Evolutionary conservation across 2,329 filamentous ascomycete genomes (phyloP), one percentile per base, ranked within the genome.

Genomic region (Penicillium polonicum): DNA sequence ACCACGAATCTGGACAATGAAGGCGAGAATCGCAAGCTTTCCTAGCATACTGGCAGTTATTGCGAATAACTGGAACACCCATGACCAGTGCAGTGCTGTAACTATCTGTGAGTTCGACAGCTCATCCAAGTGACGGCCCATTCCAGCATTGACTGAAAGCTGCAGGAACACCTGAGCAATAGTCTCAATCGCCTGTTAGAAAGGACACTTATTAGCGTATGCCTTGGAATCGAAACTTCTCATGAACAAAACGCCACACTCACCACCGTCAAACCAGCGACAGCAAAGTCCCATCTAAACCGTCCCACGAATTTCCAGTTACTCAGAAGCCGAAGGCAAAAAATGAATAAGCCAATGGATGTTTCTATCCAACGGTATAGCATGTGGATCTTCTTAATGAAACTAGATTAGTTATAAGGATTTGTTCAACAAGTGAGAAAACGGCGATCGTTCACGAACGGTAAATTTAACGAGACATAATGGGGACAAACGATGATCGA

Each of bases 21-120:
- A 67, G 21, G 62, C 59, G 29, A 70, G 57, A 50, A 68, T 64
- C 33, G 66, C 64, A 41, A 63, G 53, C 48, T 67, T 71, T 23
- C 64, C 63, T 9, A 62, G 44, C 39, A 59, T 59, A 42, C 60
- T 64, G 2, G 66, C 59, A 17, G 61, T 53, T n/a, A 67, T 60
- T n/a, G 60, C 58, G 2, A 70, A 53, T n/a, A 65, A 42, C 33
- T 65, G 63, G 17, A 63, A 65, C 6, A 68, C 61, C 64, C 67
- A 70, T 25, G 52, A 51, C 59, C 59, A 69, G 27, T 64, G 57
- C 42, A 59, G 46, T 10, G 58, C 60, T 19, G 55, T 46, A 12
- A 61, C 54, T 19, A 52, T 45, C 17, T 65, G 48, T 1, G 19
- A 15, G 15, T 41, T 15, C 1, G 42, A 52, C 0, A 68, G 55